These are phyloP conservation scores for Amanita subjunquillea DNA, from an alignment of 768 basidiomycete species.

Conservation along the genomic window DNA sequence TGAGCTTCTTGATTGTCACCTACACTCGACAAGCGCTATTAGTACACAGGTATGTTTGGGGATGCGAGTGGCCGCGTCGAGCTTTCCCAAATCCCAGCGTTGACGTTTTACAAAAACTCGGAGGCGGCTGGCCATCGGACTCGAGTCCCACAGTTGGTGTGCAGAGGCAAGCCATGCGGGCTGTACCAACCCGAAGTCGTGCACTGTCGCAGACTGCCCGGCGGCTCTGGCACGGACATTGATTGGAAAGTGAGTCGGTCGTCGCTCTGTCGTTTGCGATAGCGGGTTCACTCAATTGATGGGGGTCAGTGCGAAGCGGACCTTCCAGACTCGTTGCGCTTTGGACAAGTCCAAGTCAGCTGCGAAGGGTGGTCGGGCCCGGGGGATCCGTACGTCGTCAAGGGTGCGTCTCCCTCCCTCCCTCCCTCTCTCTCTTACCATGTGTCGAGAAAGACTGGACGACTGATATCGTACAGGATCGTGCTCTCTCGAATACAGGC, in stretches of 20 bases:
- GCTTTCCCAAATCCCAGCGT: conserved; percentile 59
- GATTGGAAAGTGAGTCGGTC: conserved; percentile 70
- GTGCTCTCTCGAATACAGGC: conserved; percentile 77
- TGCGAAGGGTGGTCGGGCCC: conserved; percentile 87
- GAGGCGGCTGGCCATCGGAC: conserved; percentile 60
- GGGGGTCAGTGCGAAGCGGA: conserved; percentile 73
- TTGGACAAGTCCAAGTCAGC: conserved; percentile 76
- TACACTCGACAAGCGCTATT: conserved; percentile 3
- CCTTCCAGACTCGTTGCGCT: conserved; percentile 69
- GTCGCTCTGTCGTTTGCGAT: not conserved
- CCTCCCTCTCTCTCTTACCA: too few relatives aligned
- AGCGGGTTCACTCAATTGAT: too few relatives aligned
- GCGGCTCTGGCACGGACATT: conserved; percentile 67
- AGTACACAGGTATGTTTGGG: conserved; percentile 27
- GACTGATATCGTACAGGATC: conserved; percentile 43
- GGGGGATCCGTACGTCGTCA: conserved; percentile 77
- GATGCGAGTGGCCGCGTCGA: conserved; percentile 40
- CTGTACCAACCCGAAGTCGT: conserved; percentile 78
- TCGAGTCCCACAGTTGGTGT: conserved; percentile 71
- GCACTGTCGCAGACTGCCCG: conserved; percentile 66
- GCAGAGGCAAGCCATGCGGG: conserved; percentile 70
- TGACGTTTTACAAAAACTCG: conserved; percentile 69
- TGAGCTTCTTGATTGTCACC: not conserved
- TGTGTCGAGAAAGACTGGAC: not conserved
- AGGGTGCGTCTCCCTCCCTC: conserved; percentile 38